Percentiles rank a stretch among this genome's conserved stretches.
phyloP scores from a whole-genome alignment of 2,329 filamentous ascomycete species.

The Neurospora sp. region DNA sequence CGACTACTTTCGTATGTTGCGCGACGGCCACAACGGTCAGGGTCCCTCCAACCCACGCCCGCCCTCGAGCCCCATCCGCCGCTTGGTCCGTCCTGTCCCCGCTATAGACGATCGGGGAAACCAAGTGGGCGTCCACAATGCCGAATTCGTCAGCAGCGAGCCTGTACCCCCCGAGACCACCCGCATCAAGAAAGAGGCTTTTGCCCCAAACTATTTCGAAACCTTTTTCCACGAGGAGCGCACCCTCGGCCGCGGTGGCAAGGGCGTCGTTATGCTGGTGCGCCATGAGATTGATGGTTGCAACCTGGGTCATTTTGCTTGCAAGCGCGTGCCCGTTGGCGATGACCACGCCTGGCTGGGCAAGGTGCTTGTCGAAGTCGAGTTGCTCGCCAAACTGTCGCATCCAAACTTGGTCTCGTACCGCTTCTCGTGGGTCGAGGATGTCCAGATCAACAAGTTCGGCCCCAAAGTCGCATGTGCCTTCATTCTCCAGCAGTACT shows the following conservation, averaged over 20 bases:
- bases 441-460: constrained; percentile 74
- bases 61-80: constrained; percentile 43
- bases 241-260: constrained; percentile 80
- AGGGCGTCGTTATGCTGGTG: constrained; percentile 90
- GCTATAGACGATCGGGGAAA: constrained; percentile 19
- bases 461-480: constrained; percentile 87
- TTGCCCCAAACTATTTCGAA: constrained; percentile 86
- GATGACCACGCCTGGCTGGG: constrained; percentile 93
- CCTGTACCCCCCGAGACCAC: constrained; percentile 41
- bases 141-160: constrained; percentile 45
- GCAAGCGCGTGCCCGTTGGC: constrained; percentile 91
- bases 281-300: constrained; percentile 87
- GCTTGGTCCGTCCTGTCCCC: constrained; percentile 37
- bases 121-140: constrained; percentile 23
- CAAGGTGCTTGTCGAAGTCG: constrained; percentile 87
- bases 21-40: constrained; percentile 30
- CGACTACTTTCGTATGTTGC: constrained; percentile 92
- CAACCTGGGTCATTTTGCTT: constrained; percentile 81
- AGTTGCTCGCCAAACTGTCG: constrained; percentile 80
- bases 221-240: constrained; percentile 86
- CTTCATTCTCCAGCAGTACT: constrained; percentile 96
- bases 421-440: constrained; percentile 93
- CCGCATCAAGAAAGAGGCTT: constrained; percentile 76
- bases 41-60: constrained; percentile 30
- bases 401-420: constrained; percentile 96